Conservation (phyloP, 768 basidiomycete genomes). For the Pseudohyphozyma bogoriensis region DNA sequence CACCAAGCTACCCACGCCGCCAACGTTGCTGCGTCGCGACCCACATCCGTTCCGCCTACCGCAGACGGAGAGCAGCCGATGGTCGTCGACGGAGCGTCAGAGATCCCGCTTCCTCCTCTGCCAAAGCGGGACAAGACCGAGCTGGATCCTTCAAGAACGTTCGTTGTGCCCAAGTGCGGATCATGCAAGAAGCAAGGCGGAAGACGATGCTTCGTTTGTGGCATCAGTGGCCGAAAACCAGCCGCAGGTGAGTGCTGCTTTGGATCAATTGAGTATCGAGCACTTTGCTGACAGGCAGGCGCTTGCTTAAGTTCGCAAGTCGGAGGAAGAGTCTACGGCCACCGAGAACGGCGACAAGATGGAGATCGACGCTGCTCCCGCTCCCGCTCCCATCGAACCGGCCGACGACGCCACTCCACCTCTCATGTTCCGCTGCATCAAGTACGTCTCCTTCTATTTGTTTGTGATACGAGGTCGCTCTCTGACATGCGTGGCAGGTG, state of each 20-base stretch:
- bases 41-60: neutral
- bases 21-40: neutral
- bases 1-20: neutral
- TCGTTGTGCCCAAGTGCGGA: slow-evolving; percentile 22
- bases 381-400: neutral
- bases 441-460: slow-evolving; percentile 3
- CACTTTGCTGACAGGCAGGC: too few species aligned
- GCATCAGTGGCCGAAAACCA: slow-evolving; percentile 1
- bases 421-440: slow-evolving; percentile 29
- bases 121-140: slow-evolving; percentile 14
- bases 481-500: slow-evolving; percentile 15
- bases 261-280: too few species aligned
- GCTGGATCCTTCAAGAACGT: slow-evolving; percentile 12
- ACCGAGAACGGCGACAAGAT: neutral
- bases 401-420: slow-evolving; percentile 5
- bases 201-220: slow-evolving; percentile 24
- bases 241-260: slow-evolving; percentile 7
- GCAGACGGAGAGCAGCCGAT: neutral
- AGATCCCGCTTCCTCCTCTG: neutral
- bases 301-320: too few species aligned
- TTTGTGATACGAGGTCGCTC: neutral
- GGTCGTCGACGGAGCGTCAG: neutral
- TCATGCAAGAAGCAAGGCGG: slow-evolving; percentile 24
- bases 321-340: neutral
- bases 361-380: neutral